Base-by-base conservation (phyloP, 306 rosid genomes). In the Amphicarpaea edgeworthii region DNA sequence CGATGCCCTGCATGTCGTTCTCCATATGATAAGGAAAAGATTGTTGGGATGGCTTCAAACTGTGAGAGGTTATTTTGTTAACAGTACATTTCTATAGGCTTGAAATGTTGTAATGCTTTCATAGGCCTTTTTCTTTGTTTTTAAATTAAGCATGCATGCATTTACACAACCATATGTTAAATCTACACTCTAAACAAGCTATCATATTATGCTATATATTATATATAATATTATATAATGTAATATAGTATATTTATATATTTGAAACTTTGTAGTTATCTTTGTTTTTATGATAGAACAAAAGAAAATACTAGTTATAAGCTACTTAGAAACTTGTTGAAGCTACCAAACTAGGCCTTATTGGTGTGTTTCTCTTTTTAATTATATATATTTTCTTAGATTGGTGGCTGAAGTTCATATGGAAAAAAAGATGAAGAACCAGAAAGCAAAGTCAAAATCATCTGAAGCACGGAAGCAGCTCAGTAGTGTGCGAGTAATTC, bases 1-100 rank as follows among this genome's bases (percentile, higher is more conserved):
- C 88, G 96, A 83, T 95, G 97, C 82, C 99, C 99, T 61, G 99
- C 99, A 0, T 95, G 99, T 77, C 99, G 99, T 70, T 43, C 90
- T 41, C 80, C 96, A 6, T 95, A 95, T 83, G 97, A 95, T 80
- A 95, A 91, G 90, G 95, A 92, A 83, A 95, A 92, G 86, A 92
- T 95, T 79, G 99, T 92, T 12, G 99, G 97, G 87, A 93, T 84
- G 91, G 92, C 97, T 79, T 85, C 95, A 37, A 95, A 84, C 77
- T 92, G 97, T 84, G 99, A 88, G 86, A 95, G 98, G 81, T 84
- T 82, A 63, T 70, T 70, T 67, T 75, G 9, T 70, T 45, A 40
- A 65, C 77, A 70, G 49, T 59, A 9, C 64, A 69, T 54, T 68
- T 63, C 28, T 74, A 66, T 50, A 16, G 79, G 60, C 51, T 40